These are phyloP conservation scores for Herpetomonas tarakana DNA, from an alignment of 208 protist species.

Conservation along the genomic window DNA sequence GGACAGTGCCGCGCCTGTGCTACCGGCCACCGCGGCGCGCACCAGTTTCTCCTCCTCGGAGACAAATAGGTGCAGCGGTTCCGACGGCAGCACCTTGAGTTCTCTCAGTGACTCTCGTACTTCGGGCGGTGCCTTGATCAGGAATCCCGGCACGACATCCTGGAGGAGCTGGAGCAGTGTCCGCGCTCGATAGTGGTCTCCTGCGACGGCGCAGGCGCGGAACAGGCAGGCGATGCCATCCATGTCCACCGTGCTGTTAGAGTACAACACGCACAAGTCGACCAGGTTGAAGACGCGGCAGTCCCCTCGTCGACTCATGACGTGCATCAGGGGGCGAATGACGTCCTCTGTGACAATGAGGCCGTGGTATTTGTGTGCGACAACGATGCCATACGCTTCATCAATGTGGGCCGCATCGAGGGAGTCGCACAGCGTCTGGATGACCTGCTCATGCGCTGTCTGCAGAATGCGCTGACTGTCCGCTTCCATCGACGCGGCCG, in stretches of 20 bases:
- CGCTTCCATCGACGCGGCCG: constrained; percentile 9
- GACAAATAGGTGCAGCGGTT: constrained; percentile 60
- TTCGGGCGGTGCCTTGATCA: constrained; percentile 51
- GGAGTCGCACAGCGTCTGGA: constrained; percentile 49
- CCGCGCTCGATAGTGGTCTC: constrained; percentile 74
- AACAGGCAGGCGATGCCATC: constrained; percentile 71
- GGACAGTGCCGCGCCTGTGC: background rate
- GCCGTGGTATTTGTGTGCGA: constrained; percentile 88
- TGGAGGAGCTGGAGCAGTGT: constrained; percentile 69
- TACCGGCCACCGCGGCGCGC: constrained; percentile 22
- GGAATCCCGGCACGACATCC: constrained; percentile 78
- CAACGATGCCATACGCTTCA: constrained; percentile 79
- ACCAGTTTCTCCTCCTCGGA: constrained; percentile 40
- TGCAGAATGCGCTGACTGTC: constrained; percentile 41
- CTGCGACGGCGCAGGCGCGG: constrained; percentile 63
- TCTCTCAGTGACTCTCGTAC: constrained; percentile 52
- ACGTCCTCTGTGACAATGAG: constrained; percentile 67
- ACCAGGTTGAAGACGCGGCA: constrained; percentile 86
- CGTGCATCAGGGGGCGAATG: constrained; percentile 52
- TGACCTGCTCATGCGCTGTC: constrained; percentile 43
- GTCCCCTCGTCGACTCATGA: constrained; percentile 66
- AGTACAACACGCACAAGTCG: constrained; percentile 82
- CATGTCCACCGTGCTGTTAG: constrained; percentile 69
- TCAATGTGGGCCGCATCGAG: constrained; percentile 57
- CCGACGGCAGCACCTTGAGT: constrained; percentile 49